phyloP scores from a whole-genome alignment of 441 rosid genomes.

The Eugenia klotzschiana region DNA sequence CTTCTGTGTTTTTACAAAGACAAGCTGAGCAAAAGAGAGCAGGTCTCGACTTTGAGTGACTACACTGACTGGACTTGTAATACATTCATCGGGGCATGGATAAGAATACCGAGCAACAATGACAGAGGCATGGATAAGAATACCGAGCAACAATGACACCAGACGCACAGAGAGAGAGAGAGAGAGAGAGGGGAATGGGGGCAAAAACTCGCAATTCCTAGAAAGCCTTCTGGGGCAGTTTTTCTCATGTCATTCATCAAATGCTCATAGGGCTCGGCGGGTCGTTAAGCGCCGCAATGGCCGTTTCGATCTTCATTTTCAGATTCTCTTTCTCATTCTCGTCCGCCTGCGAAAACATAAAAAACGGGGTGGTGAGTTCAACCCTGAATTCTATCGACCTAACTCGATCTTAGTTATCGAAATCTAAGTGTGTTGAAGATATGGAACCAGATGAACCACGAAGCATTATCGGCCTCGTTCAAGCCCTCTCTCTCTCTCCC shows the following conservation, averaged over 20 bases:
- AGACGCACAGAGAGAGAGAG: background rate
- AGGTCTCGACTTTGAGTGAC: background rate
- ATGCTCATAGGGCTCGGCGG: conserved; percentile 41
- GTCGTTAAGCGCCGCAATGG: conserved; percentile 32
- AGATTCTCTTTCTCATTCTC: conserved; percentile 36
- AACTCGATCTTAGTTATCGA: background rate
- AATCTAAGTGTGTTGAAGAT: background rate
- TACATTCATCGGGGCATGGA: background rate
- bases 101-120: background rate
- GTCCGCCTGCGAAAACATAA: conserved; percentile 22
- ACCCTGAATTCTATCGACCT: background rate
- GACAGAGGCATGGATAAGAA: background rate
- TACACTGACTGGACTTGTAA: background rate
- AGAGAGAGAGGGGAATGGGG: background rate
- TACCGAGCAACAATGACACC: background rate
- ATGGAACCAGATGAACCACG: background rate
- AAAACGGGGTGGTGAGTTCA: background rate
- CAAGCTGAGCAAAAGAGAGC: background rate
- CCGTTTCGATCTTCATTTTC: conserved; percentile 21
- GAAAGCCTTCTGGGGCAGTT: background rate
- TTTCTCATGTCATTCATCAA: background rate
- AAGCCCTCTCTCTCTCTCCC: background rate
- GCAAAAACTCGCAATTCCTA: background rate
- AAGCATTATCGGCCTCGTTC: background rate
- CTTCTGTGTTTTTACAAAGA: background rate